Conservation (phyloP, 2,329 filamentous ascomycete genomes). For the Hypocrella siamensis region DNA sequence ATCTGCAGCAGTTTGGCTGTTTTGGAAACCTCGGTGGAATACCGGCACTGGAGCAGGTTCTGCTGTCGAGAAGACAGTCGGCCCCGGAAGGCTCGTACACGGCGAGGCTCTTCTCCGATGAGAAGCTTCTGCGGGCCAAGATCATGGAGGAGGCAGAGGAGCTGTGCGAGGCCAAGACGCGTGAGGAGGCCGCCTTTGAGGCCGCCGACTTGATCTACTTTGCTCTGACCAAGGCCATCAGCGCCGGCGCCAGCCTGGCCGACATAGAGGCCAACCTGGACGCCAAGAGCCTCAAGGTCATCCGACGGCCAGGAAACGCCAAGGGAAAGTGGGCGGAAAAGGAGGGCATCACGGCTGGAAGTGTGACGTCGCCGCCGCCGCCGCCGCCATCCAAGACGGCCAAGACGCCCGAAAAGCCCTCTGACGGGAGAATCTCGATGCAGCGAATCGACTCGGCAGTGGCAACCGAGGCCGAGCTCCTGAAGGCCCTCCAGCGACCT, state of each 20-base stretch:
- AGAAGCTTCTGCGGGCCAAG: constrained; percentile 80
- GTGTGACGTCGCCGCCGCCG: constrained; percentile 14
- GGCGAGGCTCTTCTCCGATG: constrained; percentile 78
- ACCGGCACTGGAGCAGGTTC: constrained; percentile 71
- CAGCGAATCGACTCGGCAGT: constrained; percentile 56
- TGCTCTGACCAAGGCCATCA: constrained; percentile 75
- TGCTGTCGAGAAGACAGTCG: constrained; percentile 64
- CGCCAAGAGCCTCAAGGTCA: constrained; percentile 88
- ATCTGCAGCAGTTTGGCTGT: constrained; percentile 81
- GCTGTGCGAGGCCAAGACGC: constrained; percentile 70
- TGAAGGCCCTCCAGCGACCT: constrained; percentile 66
- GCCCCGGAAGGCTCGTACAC: constrained; percentile 89
- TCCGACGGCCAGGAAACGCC: constrained; percentile 81
- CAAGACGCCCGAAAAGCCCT: constrained; percentile 19
- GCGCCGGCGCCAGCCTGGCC: constrained; percentile 68
- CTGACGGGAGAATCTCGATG: constrained; percentile 58
- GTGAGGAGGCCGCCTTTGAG: constrained; percentile 80
- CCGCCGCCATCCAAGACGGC: too few species aligned
- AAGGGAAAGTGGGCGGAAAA: constrained; percentile 87
- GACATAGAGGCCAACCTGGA: constrained; percentile 90
- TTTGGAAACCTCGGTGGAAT: constrained; percentile 77
- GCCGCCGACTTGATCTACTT: constrained; percentile 95
- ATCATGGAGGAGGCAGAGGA: constrained; percentile 98
- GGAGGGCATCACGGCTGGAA: constrained; percentile 44
- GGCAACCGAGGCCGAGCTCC: constrained; percentile 48